These are phyloP conservation scores for Mucor mucedo DNA, from an alignment of 371 early-diverging fungal genomes.

Conservation along the genomic window DNA sequence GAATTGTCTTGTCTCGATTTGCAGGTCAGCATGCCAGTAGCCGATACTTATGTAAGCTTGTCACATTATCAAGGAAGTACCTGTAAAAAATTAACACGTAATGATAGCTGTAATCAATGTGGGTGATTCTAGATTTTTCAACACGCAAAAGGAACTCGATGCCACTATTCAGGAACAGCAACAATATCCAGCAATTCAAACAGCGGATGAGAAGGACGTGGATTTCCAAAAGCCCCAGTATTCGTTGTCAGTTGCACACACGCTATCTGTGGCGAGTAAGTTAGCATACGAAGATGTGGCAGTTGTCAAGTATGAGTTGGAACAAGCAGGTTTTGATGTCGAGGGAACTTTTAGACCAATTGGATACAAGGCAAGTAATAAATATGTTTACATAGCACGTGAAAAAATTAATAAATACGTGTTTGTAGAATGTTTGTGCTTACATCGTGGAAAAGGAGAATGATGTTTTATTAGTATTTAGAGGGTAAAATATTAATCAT, in stretches of 20 bases:
- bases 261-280: conserved; percentile 56
- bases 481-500: conserved; percentile 34
- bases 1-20: conserved; percentile 34
- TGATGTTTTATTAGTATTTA: conserved; percentile 58
- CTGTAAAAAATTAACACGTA: too few relatives aligned
- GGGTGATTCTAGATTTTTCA: conserved; percentile 35
- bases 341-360: conserved; percentile 54
- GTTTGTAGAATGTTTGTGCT: conserved; percentile 56
- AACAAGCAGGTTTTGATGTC: conserved; percentile 56
- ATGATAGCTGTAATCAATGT: conserved; percentile 44
- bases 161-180: background rate
- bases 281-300: conserved; percentile 62
- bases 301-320: conserved; percentile 58
- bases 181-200: background rate
- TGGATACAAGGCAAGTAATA: conserved; percentile 52
- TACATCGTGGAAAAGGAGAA: conserved; percentile 59
- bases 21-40: conserved; percentile 39
- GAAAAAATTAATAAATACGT: background rate
- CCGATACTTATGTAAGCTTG: conserved; percentile 35
- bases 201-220: background rate
- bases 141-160: conserved; percentile 12
- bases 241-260: conserved; percentile 57
- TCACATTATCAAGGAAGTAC: too few relatives aligned
- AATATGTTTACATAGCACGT: background rate
- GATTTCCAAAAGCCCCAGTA: conserved; percentile 37